Evolutionary conservation across 176 grass and related monocot species (phyloP).

Genomic region (Eremochloa ophiuroides): DNA sequence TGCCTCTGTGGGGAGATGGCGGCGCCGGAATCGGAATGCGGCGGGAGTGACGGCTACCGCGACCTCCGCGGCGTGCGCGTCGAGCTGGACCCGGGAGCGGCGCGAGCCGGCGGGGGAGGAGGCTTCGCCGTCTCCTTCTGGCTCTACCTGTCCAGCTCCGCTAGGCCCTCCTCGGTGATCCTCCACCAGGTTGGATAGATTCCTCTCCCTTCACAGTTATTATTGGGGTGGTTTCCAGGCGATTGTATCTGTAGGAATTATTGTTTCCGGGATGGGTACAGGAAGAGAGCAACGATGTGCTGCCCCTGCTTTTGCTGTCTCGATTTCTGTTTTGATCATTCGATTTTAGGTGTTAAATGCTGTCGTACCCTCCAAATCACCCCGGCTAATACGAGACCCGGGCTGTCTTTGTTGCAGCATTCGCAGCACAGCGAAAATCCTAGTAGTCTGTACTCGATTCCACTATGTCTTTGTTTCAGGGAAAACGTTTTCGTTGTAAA

Average conservation of each 20-base stretch:
- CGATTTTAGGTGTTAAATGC: background rate
- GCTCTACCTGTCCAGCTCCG: slow-evolving; percentile 72
- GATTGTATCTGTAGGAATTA: background rate
- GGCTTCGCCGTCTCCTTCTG: slow-evolving; percentile 75
- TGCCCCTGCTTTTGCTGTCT: background rate
- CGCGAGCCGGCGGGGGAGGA: slow-evolving; percentile 7
- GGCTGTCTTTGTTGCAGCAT: background rate
- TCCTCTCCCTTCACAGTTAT: background rate
- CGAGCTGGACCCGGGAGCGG: slow-evolving; percentile 11
- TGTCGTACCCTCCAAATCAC: background rate
- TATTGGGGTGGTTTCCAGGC: background rate
- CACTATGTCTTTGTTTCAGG: background rate
- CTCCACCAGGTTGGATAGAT: slow-evolving; percentile 69
- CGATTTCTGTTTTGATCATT: background rate
- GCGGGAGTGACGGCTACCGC: slow-evolving; percentile 17
- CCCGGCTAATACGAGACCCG: background rate
- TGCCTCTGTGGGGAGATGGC: background rate
- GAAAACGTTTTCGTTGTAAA: background rate
- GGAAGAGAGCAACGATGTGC: background rate
- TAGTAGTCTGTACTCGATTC: background rate
- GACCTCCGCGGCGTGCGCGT: slow-evolving; percentile 36
- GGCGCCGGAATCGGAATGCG: slow-evolving; percentile 41
- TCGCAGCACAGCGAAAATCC: background rate
- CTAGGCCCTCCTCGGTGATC: slow-evolving; percentile 64
- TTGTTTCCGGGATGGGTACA: background rate